These are phyloP conservation scores for Cornus florida DNA, from an alignment of 148 eudicot genomes.

Conservation along the genomic window DNA sequence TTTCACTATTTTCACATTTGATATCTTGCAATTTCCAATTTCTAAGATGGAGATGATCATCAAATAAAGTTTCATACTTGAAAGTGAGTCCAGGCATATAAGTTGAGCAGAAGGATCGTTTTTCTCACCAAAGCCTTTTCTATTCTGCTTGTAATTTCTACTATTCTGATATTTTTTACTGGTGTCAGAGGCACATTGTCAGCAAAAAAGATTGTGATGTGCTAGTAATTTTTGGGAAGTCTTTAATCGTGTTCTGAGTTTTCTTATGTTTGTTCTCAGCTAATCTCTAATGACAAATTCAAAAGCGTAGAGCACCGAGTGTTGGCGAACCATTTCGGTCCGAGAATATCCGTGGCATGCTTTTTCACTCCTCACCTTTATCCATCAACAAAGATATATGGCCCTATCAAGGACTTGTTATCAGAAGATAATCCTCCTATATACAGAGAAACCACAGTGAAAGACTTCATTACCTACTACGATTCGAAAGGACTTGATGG, in stretches of 20 bases:
- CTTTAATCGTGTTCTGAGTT: neutral
- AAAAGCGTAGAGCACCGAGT: conserved; percentile 29
- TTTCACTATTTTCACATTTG: too few relatives aligned
- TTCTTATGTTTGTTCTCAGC: conserved; percentile 11
- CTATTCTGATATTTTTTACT: neutral
- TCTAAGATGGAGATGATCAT: too few relatives aligned
- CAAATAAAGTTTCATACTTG: too few relatives aligned
- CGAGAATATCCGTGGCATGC: conserved; percentile 31
- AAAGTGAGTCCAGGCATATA: too few relatives aligned
- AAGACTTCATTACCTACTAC: conserved; percentile 7
- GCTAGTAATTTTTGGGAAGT: neutral
- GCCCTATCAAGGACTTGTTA: conserved; percentile 19
- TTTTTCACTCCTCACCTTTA: conserved; percentile 19
- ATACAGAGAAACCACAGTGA: conserved; percentile 3
- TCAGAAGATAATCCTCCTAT: conserved; percentile 17
- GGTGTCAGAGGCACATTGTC: neutral
- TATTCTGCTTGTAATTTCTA: neutral
- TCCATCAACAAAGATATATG: conserved; percentile 7
- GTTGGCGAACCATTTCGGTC: conserved; percentile 22
- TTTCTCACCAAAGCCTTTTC: too few relatives aligned
- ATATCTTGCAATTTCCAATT: too few relatives aligned
- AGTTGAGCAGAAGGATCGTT: too few relatives aligned
- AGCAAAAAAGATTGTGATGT: too few relatives aligned
- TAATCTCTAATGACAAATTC: conserved; percentile 31
- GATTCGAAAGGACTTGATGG: conserved; percentile 23